These are phyloP conservation scores for Ceratocystis alfenasii DNA, from an alignment of 2,329 filamentous ascomycete species.

Conservation along the genomic window DNA sequence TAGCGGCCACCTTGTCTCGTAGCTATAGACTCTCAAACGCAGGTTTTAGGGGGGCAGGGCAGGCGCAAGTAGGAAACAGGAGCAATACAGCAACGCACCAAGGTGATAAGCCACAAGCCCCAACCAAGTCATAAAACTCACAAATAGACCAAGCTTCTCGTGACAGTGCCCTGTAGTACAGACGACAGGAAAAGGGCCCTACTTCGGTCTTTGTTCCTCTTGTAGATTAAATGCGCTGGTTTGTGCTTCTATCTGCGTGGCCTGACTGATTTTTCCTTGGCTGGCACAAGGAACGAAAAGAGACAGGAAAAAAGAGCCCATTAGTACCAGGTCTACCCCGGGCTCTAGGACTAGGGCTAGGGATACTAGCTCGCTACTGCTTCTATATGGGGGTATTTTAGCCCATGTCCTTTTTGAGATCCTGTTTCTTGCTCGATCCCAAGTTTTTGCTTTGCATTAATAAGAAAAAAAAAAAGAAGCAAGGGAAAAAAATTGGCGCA, in stretches of 20 bases:
- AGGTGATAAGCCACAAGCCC: no score
- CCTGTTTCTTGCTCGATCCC: not conserved
- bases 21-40: no score
- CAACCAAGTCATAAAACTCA: no score
- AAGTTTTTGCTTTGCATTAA: not conserved
- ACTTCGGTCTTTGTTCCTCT: not conserved
- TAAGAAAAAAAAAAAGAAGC: not conserved
- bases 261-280: not conserved
- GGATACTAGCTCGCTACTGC: not conserved
- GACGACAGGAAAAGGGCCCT: not conserved
- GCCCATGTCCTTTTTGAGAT: not conserved
- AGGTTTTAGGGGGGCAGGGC: no score
- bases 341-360: not conserved
- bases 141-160: no score
- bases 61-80: no score
- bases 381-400: constrained; percentile 1
- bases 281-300: not conserved
- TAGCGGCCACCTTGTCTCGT: no score
- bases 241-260: not conserved
- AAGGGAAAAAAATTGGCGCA: not conserved
- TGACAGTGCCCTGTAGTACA: no score
- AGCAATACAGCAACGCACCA: no score
- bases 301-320: not conserved
- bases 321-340: not conserved
- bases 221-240: not conserved